Evolutionary conservation across 305 asterid genomes (phyloP).

Genomic region (Coffea humblotiana): DNA sequence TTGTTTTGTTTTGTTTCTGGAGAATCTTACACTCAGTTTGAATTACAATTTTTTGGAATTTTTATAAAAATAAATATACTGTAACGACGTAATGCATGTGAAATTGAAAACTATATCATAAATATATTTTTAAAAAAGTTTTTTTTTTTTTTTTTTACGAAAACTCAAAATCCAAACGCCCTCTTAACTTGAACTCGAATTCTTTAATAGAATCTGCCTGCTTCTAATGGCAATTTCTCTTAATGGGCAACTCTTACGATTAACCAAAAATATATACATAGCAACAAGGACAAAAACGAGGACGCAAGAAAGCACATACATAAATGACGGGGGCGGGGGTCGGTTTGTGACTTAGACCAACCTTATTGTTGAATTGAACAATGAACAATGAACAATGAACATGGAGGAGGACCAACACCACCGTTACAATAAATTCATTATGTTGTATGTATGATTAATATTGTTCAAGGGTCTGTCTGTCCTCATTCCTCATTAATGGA

Average conservation of each 20-base stretch:
- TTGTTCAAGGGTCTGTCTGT: conserved; percentile 7
- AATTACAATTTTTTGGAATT: too few relatives aligned
- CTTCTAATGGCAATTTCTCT: not conserved
- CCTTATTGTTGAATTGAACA: not conserved
- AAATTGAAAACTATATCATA: too few relatives aligned
- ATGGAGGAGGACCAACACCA: conserved; percentile 7
- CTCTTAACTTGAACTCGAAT: too few relatives aligned
- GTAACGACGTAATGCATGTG: too few relatives aligned
- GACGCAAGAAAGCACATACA: not conserved
- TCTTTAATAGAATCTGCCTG: too few relatives aligned
- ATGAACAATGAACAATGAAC: too few relatives aligned
- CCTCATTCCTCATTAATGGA: conserved; percentile 14
- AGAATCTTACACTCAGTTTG: too few relatives aligned
- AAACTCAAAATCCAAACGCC: too few relatives aligned
- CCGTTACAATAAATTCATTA: conserved; percentile 26
- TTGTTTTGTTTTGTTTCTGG: too few relatives aligned
- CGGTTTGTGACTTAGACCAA: not conserved
- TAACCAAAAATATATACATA: not conserved
- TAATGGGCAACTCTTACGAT: not conserved
- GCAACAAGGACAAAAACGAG: not conserved
- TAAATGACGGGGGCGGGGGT: not conserved
- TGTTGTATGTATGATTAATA: conserved; percentile 7
- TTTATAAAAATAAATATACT: too few relatives aligned
- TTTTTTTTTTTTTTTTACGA: too few relatives aligned
- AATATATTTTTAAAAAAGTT: too few relatives aligned